Evolutionary conservation across 192 early-diverging fungal species (phyloP).

Genomic region (Globomyces pollinis-pini): DNA sequence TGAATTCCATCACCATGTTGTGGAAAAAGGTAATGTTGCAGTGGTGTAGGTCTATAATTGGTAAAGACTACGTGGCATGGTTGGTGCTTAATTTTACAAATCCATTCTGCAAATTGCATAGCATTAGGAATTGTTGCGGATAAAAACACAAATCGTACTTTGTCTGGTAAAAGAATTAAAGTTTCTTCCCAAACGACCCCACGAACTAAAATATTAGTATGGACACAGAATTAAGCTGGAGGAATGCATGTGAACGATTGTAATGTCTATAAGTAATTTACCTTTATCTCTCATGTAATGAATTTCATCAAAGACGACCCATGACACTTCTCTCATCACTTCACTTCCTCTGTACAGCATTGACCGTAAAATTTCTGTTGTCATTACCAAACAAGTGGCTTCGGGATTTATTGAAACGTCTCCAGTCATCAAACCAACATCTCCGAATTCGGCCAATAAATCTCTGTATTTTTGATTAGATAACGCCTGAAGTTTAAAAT

Average conservation of each 20-base stretch:
- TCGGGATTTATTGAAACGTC: constrained; percentile 94
- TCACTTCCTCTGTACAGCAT: constrained; percentile 98
- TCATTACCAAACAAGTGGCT: constrained; percentile 94
- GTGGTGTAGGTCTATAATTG: constrained; percentile 90
- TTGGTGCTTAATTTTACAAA: constrained; percentile 87
- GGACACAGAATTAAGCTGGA: constrained; percentile 24
- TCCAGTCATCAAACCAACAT: constrained; percentile 98
- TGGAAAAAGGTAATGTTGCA: constrained; percentile 96
- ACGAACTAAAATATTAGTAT: constrained; percentile 62
- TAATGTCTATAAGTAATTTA: constrained; percentile 22
- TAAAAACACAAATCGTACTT: constrained; percentile 72
- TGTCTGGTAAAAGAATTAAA: constrained; percentile 87
- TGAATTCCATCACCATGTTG: constrained; percentile 88
- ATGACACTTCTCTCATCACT: constrained; percentile 92
- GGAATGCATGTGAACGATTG: not conserved
- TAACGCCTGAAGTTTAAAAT: too few species aligned
- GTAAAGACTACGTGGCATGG: constrained; percentile 99
- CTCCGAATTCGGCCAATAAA: constrained; percentile 89
- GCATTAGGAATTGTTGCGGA: constrained; percentile 99
- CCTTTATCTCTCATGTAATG: constrained; percentile 94
- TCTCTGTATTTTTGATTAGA: constrained; percentile 99
- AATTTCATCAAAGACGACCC: constrained; percentile 98
- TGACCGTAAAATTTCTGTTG: constrained; percentile 93
- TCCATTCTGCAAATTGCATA: constrained; percentile 99
- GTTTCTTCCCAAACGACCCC: constrained; percentile 99